Base-by-base conservation (phyloP, 805 yeast species). In the Tetrapisispora nanseiensis region DNA sequence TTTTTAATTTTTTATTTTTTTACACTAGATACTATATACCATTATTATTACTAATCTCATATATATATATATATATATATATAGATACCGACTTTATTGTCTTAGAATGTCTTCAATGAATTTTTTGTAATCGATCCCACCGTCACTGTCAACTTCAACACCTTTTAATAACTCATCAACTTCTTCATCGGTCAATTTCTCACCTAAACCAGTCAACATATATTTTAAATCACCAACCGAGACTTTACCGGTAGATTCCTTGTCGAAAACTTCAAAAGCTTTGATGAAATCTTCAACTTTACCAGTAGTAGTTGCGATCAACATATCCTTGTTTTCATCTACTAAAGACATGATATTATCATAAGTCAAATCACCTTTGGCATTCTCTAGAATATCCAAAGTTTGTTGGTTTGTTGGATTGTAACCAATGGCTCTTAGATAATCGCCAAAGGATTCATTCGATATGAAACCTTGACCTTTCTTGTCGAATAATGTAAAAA, bases 141-240 rank as follows among this genome's bases (percentile, higher is more conserved):
- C 96, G 49, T 92, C 97, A 51, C 86, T 75, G 40, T 95, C 86
- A 43, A 89, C 89, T 55, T 82, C 84, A 45, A 94, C 95, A 50
- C 97, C 97, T 68, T 90, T 92, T 59, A 92, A 75, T 54, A 92
- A 75, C 66, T 94, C 98, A 55, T 90, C 97, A 41, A 92, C 97
- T 67, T 92, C 99, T 34, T 78, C 71, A 54, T 87, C 95, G 13
- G 83, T 66, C 53, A 92, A 71, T 67, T 89, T 89, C 67, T 92
- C 99, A 46, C 99, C 99, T 54, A 92, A 80, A 6, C 95, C 83
- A 27, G 98, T 92, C 59, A 92, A 73, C 62, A 92, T 87, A 67
- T 92, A 92, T 63, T 95, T 78, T 56, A 92, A 75, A 67, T 92
- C 97, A 44, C 99, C 99, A 35, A 92, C 95, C 32, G 97, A 95